Conservation (phyloP, 179 eudicot genomes). For the Beta corolliflora region DNA sequence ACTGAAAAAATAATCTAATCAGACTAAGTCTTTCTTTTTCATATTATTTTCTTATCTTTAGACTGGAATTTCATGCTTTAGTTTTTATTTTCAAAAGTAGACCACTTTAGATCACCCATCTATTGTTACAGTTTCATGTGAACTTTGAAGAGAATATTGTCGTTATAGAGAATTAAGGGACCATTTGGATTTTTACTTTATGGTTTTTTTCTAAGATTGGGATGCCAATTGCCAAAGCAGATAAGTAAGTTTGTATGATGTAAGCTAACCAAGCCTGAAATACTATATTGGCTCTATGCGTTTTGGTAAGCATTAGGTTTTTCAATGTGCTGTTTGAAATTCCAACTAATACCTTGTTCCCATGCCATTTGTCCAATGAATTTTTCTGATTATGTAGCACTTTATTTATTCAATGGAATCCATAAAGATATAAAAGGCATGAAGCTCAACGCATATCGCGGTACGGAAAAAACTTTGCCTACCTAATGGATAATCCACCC, state of each 20-base stretch:
- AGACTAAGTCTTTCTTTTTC: not conserved
- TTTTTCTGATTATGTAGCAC: not conserved
- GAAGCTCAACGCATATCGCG: too few species aligned
- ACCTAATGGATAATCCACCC: too few species aligned
- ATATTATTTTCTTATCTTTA: not conserved
- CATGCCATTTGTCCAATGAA: constrained; percentile 30
- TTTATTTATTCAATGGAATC: not conserved
- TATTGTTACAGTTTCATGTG: constrained; percentile 10
- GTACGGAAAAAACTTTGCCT: too few species aligned
- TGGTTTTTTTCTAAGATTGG: constrained; percentile 11
- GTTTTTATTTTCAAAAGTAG: constrained; percentile 23
- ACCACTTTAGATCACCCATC: constrained; percentile 12
- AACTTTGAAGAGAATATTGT: constrained; percentile 21
- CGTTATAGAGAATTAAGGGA: not conserved
- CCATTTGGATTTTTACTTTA: constrained; percentile 25
- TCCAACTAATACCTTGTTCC: constrained; percentile 33
- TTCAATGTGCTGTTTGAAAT: constrained; percentile 11
- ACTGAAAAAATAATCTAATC: too few species aligned
- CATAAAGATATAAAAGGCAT: too few species aligned
- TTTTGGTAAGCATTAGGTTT: constrained; percentile 20
- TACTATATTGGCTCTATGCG: constrained; percentile 26
- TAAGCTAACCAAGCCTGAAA: constrained; percentile 11
- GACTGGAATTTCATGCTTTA: constrained; percentile 4
- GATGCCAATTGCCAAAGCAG: constrained; percentile 24
- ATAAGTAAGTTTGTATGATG: not conserved